phyloP scores from a whole-genome alignment of 1,284 basidiomycete genomes.

The Golubevia sp. region DNA sequence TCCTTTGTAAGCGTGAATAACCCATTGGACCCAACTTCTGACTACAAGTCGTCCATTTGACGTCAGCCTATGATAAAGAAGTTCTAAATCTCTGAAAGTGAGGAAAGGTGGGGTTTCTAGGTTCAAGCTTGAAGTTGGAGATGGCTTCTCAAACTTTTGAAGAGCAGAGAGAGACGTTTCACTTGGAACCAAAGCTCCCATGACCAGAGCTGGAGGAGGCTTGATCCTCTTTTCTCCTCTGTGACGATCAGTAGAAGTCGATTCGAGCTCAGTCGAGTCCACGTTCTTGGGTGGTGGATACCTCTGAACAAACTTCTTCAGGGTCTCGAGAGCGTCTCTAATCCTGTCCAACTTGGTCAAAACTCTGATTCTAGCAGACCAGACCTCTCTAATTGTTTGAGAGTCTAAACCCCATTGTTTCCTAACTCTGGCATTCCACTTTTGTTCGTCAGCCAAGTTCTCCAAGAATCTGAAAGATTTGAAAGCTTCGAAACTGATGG shows the following conservation, averaged over 20 bases:
- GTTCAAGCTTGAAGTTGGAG: neutral
- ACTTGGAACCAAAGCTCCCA: neutral
- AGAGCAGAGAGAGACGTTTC: neutral
- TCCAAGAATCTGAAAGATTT: no score
- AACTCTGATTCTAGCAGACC: neutral
- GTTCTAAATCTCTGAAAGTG: conserved; percentile 31
- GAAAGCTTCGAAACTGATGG: no score
- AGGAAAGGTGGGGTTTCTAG: conserved; percentile 14
- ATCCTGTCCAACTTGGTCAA: neutral
- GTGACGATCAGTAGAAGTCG: neutral
- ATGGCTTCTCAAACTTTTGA: neutral
- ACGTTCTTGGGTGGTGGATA: neutral
- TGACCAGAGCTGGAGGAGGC: conserved; percentile 12
- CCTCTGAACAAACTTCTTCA: neutral
- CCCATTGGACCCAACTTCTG: neutral
- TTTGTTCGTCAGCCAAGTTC: no score
- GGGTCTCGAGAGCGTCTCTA: neutral
- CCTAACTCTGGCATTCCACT: no score
- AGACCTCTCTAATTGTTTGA: neutral
- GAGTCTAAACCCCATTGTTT: no score
- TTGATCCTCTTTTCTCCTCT: no score
- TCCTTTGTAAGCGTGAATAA: neutral
- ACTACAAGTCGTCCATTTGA: neutral
- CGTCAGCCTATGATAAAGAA: conserved; percentile 38
- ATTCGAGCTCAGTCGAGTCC: conserved; percentile 4